Evolutionary conservation across 768 basidiomycete genomes (phyloP).

Genomic region (Boletus rufocinnamomeus): DNA sequence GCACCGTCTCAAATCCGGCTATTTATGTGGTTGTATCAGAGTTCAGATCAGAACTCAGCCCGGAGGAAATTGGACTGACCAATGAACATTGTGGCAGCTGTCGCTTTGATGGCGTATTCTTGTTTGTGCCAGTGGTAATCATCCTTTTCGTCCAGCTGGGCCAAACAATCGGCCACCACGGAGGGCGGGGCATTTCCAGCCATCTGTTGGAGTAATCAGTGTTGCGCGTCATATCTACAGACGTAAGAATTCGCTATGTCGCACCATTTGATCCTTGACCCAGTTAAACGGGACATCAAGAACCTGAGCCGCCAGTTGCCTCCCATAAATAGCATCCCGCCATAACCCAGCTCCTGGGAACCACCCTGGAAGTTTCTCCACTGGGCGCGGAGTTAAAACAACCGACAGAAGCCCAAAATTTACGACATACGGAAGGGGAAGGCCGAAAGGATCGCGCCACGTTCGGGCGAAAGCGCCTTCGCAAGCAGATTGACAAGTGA

Average conservation of each 20-base stretch:
- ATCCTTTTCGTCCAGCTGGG: conserved; percentile 17
- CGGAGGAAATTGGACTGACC: conserved; percentile 14
- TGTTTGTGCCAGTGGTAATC: conserved; percentile 16
- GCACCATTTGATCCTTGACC: conserved; percentile 27
- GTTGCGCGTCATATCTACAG: no score
- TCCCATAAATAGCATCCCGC: conserved; percentile 17
- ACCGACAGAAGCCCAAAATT: neutral
- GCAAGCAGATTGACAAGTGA: conserved; percentile 23
- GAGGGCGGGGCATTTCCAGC: conserved; percentile 24
- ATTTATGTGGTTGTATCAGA: neutral
- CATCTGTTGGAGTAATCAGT: conserved; percentile 4
- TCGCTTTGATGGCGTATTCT: conserved; percentile 30
- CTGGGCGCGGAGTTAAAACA: conserved; percentile 7
- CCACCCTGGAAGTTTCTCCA: conserved; percentile 27
- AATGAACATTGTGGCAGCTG: conserved; percentile 28
- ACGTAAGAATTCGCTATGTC: neutral
- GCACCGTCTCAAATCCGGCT: conserved; percentile 32
- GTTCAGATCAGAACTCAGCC: neutral
- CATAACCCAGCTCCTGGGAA: conserved; percentile 27
- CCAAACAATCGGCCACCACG: conserved; percentile 30
- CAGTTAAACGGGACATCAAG: conserved; percentile 29
- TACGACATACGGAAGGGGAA: conserved; percentile 27
- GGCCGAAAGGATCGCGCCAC: conserved; percentile 19
- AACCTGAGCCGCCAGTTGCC: conserved; percentile 18
- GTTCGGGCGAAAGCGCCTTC: conserved; percentile 23